Conservation (phyloP, 352 stramenopile genomes). For the Blastocystis sp. region DNA sequence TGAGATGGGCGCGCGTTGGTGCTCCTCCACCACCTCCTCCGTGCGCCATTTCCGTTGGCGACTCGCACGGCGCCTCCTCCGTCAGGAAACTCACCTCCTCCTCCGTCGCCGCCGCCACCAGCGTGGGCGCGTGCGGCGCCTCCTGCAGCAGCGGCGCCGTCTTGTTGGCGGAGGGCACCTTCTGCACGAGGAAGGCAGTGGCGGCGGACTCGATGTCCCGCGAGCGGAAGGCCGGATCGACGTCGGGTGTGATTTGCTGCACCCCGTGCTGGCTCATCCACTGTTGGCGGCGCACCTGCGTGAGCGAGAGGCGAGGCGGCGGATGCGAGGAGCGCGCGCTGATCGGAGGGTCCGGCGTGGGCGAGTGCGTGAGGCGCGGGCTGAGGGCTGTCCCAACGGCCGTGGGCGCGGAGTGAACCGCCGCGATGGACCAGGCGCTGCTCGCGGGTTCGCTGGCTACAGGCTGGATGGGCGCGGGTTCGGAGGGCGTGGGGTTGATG, state of each 20-base stretch:
- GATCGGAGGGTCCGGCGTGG: no score
- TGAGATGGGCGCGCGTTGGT: background rate
- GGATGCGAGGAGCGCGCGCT: no score
- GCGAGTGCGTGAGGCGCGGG: no score
- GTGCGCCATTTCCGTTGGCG: background rate
- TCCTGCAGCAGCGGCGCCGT: background rate
- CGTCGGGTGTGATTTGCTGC: constrained; percentile 30
- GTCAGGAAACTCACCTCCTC: background rate
- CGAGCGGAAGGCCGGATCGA: background rate
- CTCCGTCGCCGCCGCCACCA: background rate
- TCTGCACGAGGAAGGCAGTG: background rate
- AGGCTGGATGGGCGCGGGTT: no score
- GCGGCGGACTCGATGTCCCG: background rate
- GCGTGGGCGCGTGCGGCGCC: background rate
- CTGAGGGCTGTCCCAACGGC: no score
- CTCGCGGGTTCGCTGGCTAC: no score
- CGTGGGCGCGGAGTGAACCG: no score
- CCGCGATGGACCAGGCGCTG: no score
- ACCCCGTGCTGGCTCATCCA: constrained; percentile 37
- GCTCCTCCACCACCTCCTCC: background rate
- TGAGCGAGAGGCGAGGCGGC: background rate
- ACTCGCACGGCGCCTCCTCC: no score
- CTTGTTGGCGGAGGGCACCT: background rate
- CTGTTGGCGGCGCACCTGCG: background rate
- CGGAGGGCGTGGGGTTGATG: no score